Base-by-base conservation (phyloP, 345 rosid species). In the Acer campestre region DNA sequence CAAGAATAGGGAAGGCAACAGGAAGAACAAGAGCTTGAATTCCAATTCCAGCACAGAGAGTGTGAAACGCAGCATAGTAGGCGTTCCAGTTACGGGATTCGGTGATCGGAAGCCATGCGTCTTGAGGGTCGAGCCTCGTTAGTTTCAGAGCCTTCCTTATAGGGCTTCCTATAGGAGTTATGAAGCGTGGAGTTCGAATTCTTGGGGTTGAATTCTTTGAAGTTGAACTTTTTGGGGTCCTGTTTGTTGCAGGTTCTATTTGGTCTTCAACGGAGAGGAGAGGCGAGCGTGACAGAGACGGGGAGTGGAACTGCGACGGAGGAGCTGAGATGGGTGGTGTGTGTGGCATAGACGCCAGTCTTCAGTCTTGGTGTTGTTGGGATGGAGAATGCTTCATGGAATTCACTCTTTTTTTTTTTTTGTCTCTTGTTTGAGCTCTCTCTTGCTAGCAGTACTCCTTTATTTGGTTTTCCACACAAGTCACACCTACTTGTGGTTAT, bases 31-130 rank as follows among this genome's bases (percentile, higher is more conserved):
- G 93, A 23, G 94, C 96, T 80, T 93, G 99, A 44, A 86, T 58
- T 27, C 98, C 96, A 75, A 95, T 86, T 8, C 99, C 98, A 0
- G 98, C 91, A 75, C 97, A 95, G 4, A 93, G 96, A 68, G 87
- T 87, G 49, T 93, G 98, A 86, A 92, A 92, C 67, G 93, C 94
- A 0, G 96, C 94, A 63, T 94, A 93, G 71, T 70, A 89, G 8
- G 91, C 84, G 73, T 93, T 95, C 4, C 98, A 96, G 61, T 93
- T 92, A 70, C 97, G 78, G 1, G 99, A 95, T 81, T 93, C 96
- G 3, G 98, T 95, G 76, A 95, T 93, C 0, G 98, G 98, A 44
- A 95, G 89, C 99, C 99, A 95, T 14, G 96, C 96, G 38, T 91
- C 93, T 9, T 81, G 83, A 29, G 93, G 92, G 66, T 89, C 92